Percentiles rank a stretch among this genome's conserved stretches.
These are phyloP conservation scores for Kentomonas sorsogonicus DNA, from an alignment of 208 protist genomes.

Conservation along the genomic window DNA sequence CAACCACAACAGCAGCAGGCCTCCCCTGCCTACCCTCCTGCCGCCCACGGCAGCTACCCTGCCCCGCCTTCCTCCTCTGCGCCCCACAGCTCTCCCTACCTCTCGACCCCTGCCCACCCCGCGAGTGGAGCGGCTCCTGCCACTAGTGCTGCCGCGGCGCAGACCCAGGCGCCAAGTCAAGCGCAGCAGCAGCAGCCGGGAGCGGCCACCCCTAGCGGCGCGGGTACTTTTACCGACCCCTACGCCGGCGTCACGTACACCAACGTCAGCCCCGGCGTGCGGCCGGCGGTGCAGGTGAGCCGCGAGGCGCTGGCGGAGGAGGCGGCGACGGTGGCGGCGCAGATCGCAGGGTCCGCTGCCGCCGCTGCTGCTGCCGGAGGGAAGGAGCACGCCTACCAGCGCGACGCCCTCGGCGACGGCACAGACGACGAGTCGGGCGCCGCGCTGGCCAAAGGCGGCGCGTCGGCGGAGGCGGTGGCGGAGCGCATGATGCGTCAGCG, in stretches of 20 bases:
- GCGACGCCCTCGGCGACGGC: slow-evolving; percentile 3
- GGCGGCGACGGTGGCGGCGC: not conserved
- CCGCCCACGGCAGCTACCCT: not conserved
- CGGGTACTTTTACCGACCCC: no score
- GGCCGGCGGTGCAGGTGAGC: not conserved
- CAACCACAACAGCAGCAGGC: not conserved
- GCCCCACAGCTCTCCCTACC: not conserved
- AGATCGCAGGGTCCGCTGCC: not conserved
- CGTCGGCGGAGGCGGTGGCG: not conserved
- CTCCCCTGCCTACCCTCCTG: not conserved
- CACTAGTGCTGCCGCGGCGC: no score
- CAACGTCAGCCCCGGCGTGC: not conserved
- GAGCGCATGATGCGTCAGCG: not conserved
- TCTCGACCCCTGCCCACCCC: no score
- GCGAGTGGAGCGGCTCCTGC: no score
- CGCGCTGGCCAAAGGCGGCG: not conserved
- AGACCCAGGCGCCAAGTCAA: no score
- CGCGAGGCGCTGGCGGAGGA: not conserved
- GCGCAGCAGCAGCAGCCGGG: no score
- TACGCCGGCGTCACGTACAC: not conserved
- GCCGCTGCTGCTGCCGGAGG: slow-evolving; percentile 19
- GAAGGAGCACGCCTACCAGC: slow-evolving; percentile 32
- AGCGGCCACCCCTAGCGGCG: no score
- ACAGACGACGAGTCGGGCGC: not conserved
- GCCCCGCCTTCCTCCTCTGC: not conserved